Conservation (phyloP, 257 asterid species). For the Nicotiana tomentosiformis region DNA sequence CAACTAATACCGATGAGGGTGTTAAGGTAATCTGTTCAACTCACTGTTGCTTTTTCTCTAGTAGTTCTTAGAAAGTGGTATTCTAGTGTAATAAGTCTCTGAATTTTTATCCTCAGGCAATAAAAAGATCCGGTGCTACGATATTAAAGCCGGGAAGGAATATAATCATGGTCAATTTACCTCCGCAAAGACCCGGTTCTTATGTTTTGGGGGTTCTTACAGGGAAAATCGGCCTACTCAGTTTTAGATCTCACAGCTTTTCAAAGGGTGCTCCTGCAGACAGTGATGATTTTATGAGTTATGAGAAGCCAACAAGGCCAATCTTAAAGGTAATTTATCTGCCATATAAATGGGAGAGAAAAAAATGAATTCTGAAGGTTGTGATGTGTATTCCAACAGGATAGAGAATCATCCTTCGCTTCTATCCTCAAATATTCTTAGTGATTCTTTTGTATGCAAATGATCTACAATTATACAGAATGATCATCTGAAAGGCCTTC, state of each 20-base stretch:
- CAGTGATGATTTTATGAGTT: slow-evolving; percentile 92
- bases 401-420: neutral
- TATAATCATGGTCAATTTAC: slow-evolving; percentile 61
- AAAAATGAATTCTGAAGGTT: neutral
- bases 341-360: neutral
- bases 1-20: slow-evolving; percentile 87
- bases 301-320: slow-evolving; percentile 93
- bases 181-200: slow-evolving; percentile 97
- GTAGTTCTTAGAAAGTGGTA: slow-evolving; percentile 4
- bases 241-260: slow-evolving; percentile 97
- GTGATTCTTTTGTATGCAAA: neutral
- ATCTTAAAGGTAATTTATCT: slow-evolving; percentile 67
- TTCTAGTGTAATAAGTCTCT: slow-evolving; percentile 15
- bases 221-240: slow-evolving; percentile 92
- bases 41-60: neutral
- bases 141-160: slow-evolving; percentile 84
- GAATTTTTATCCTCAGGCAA: slow-evolving; percentile 43
- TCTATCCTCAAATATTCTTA: slow-evolving; percentile 2
- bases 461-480: neutral
- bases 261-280: slow-evolving; percentile 95
- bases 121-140: slow-evolving; percentile 72
- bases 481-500: slow-evolving; percentile 4
- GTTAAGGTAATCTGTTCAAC: slow-evolving; percentile 62
- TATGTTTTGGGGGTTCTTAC: slow-evolving; percentile 96
- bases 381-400: neutral